Evolutionary conservation across 2,329 filamentous ascomycete genomes (phyloP).

Genomic region (Teratosphaeria zuluensis): DNA sequence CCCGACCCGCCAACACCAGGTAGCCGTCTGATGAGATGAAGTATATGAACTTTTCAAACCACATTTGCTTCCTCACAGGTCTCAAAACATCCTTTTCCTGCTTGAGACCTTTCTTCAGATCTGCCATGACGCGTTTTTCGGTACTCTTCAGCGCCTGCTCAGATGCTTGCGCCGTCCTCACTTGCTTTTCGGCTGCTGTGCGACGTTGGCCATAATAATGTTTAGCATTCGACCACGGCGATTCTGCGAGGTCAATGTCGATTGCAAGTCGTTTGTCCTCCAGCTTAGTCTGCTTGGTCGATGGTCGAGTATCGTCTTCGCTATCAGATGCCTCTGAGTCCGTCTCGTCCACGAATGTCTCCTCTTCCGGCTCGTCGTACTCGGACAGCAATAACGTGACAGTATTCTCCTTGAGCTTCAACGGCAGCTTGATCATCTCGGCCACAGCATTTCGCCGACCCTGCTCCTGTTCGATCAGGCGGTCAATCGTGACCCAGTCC

Average conservation of each 20-base stretch:
- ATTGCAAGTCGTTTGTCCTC: constrained; percentile 50
- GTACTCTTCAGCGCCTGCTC: constrained; percentile 77
- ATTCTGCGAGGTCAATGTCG: constrained; percentile 74
- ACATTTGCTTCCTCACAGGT: constrained; percentile 71
- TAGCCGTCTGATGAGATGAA: constrained; percentile 96
- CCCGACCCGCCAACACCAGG: constrained; percentile 75
- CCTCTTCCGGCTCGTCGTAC: constrained; percentile 53
- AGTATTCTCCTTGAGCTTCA: constrained; percentile 84
- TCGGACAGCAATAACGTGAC: constrained; percentile 73
- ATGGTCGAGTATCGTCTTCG: constrained; percentile 37
- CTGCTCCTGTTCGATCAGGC: constrained; percentile 80
- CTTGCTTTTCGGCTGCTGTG: constrained; percentile 72
- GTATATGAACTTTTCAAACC: constrained; percentile 97
- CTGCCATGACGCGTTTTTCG: constrained; percentile 75
- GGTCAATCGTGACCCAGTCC: constrained; percentile 92
- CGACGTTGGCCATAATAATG: constrained; percentile 90
- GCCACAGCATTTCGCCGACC: constrained; percentile 74
- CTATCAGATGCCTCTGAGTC: constrained; percentile 56
- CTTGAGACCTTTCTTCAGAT: constrained; percentile 79
- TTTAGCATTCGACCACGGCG: constrained; percentile 80
- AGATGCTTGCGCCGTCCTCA: constrained; percentile 76
- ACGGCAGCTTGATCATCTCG: constrained; percentile 70
- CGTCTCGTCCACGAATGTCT: constrained; percentile 50
- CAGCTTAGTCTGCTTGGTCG: constrained; percentile 18
- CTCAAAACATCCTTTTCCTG: constrained; percentile 83